Evolutionary conservation across 2,329 filamentous ascomycete species (phyloP), one percentile per base, ranked within the genome.

Genomic region (Daldinia eschscholtzii): DNA sequence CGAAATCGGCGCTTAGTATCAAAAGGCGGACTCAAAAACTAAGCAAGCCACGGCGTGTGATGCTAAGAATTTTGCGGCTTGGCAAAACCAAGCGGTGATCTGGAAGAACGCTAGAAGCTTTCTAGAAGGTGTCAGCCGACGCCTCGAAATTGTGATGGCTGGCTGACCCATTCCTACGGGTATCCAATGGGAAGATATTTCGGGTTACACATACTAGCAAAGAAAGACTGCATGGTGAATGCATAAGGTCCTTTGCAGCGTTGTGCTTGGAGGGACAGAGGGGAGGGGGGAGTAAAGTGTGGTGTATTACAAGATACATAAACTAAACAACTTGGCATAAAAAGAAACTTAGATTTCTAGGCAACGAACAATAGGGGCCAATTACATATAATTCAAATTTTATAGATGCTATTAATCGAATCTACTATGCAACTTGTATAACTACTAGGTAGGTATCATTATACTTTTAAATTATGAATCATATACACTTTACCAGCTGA

Each of bases 51-150:
- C 41, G 35, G 56, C 13, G 46, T 60, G 61, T 66, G 53, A 68
- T 55, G 26, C 44, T 57, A 20, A 42, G 39, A 26, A 62, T 35
- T 39, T 53, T 55, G 56, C 55, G 53, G 48, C 48, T 61, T 64
- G 66, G 66, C 64, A 65, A 55, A 65, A 61, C 61, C 50, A 66
- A 58, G 42, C 33, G 58, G 46, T 23, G 56, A 67, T 67, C 59
- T 64, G 56, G 67, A 71, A 71, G n/a, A 15, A 15, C 72, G 56
- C 73, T 75, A 75, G 73, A 75, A 75, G 59, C 13, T 67, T 75
- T 75, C 73, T 65, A 75, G 73, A 75, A 75, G 69, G 72, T 69
- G 67, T 70, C 62, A 67, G 63, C 39, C 39, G 64, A 64, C 53
- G 55, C 61, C 64, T 61, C 46, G 26, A 61, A 61, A 61, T 52